Base-by-base conservation (phyloP, 768 basidiomycete species). In the Clathrus columnatus region DNA sequence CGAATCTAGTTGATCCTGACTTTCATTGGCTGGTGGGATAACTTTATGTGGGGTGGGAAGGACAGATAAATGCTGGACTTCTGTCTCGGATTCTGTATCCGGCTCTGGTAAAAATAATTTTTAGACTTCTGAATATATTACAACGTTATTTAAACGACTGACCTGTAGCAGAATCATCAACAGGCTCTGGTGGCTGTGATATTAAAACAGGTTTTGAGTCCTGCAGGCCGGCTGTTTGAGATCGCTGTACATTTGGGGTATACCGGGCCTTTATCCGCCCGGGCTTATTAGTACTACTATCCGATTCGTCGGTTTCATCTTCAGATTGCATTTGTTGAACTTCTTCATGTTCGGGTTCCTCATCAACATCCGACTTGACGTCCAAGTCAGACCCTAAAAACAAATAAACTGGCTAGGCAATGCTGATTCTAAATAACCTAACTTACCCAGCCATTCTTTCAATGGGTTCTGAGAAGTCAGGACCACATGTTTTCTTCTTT, bases 351-450 rank as follows among this genome's bases (percentile, higher is more conserved):
- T 63, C 65, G 6, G 65, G 59, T 10, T 68, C 61, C 28, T 72
- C 72, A 2, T 81, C 80, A 7, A 76, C 78, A 20, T 73, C 80
- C 24, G 80, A 81, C 27, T 79, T 76, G 17, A 82, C 62, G 36
- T 74, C 75, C 36, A 83, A 60, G 44, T 75, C 70, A 56, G 70
- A 62, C 6, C 66, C 76, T 73, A 56, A 47, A 61, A 80, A 80
- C 48, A 79, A 77, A 28, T n/a, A n/a, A n/a, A n/a, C n/a, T n/a
- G 75, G 69, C 61, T 80, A 78, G 0, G 76, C 75, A 61, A 79
- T 77, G 1, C 64, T 58, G 50, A 76, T 77, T 74, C 59, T 47
- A 18, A 52, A 28, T 45, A 10, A 11, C n/a, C 24, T 23, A 36
- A 29, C 26, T 5, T 50, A 48, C 51, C 29, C n/a, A 62, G 57